Base-by-base conservation (phyloP, 2,329 filamentous ascomycete genomes). In the Penicillium concentricum region DNA sequence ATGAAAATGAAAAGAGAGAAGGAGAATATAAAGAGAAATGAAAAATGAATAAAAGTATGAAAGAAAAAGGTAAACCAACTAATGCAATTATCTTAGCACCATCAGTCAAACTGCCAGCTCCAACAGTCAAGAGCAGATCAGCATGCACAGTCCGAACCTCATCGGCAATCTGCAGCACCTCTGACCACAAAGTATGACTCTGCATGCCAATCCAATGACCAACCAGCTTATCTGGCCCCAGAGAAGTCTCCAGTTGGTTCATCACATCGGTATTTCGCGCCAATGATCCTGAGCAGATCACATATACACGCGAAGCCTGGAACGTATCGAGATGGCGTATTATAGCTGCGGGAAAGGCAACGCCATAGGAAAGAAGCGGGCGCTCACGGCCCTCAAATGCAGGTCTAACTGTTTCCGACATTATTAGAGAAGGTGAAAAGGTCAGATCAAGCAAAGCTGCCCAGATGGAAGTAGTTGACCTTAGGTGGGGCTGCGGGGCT, bases 101-200 rank as follows among this genome's bases (percentile, higher is more conserved):
- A 64, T 85, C 82, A 0, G 81, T 84, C n/a, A 85, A 65, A 45
- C 78, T 82, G 0, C 83, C 82, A 0, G 76, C 82, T 4, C 84
- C 82, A 2, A 85, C 66, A 0, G 82, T 85, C 12, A 85, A 67
- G 5, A 86, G 65, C 39, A 80, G 74, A 69, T 86, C 82, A 0
- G 76, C 76, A 4, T 75, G 53, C 8, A 63, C 64, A 0, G 62
- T 59, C 5, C 71, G 65, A 2, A 75, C 74, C 22, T 82, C 78
- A 0, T 71, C 62, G 1, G 77, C 72, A 26, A 83, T 74, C 42
- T 80, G 74, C 0, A 84, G 62, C 7, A 84, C 76, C 56, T 85
- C 79, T 1, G 77, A 76, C 75, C 80, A 84, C 4, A 79, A 74
- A 2, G 81, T 84, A 63, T 85, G 83, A 4, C 80, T 77, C 28